Evolutionary conservation across 495 filamentous ascomycete genomes (phyloP).

Genomic region (Articulospora tetracladia): DNA sequence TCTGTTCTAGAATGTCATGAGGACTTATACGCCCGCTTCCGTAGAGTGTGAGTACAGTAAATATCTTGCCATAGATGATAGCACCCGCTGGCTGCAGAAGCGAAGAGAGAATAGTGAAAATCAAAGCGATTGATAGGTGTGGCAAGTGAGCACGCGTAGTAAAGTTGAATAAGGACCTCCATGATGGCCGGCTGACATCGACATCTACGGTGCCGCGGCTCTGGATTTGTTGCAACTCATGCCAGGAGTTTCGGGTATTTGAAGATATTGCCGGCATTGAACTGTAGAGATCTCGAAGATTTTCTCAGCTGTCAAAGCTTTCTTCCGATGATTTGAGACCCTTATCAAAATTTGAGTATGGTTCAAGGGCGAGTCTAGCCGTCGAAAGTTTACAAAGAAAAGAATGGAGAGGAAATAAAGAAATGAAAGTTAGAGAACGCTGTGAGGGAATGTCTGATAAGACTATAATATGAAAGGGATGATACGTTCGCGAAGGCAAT

Average conservation of each 20-base stretch:
- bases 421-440: background rate
- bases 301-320: background rate
- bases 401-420: background rate
- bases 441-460: background rate
- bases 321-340: background rate
- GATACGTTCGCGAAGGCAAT: background rate
- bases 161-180: slow-evolving; percentile 63
- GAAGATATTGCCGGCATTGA: slow-evolving; percentile 1
- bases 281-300: background rate
- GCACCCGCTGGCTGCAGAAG: slow-evolving; percentile 60
- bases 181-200: slow-evolving; percentile 6
- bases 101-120: slow-evolving; percentile 58
- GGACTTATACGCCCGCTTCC: slow-evolving; percentile 50
- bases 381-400: background rate
- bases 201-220: background rate
- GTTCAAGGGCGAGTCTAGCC: background rate
- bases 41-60: slow-evolving; percentile 65
- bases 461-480: background rate
- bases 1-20: slow-evolving; percentile 46
- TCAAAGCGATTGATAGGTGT: slow-evolving; percentile 38
- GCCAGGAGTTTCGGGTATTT: background rate
- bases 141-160: slow-evolving; percentile 57
- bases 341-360: background rate
- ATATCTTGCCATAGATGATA: slow-evolving; percentile 71
- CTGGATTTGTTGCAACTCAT: slow-evolving; percentile 3